phyloP scores from a whole-genome alignment of 352 stramenopile genomes.

The Pythium biforme region DNA sequence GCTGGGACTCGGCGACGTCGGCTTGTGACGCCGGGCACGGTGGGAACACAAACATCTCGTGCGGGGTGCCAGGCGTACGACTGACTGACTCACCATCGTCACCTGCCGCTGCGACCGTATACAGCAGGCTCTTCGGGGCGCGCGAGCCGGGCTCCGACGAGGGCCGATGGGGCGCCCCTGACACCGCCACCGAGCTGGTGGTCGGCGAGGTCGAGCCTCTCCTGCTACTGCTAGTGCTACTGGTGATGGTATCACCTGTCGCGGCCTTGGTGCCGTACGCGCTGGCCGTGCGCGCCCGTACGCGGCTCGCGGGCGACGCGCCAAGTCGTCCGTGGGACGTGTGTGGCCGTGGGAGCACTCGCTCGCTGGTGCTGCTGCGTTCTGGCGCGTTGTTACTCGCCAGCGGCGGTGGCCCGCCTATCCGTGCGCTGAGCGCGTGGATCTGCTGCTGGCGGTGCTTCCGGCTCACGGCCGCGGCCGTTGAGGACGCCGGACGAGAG shows the following conservation, averaged over 20 bases:
- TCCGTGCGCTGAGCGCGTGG: slow-evolving; percentile 17
- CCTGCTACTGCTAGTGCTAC: too few relatives aligned
- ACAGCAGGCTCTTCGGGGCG: slow-evolving; percentile 11
- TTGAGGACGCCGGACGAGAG: slow-evolving; percentile 37
- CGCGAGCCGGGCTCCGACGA: slow-evolving; percentile 10
- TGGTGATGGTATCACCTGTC: background rate
- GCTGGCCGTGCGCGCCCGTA: slow-evolving; percentile 1
- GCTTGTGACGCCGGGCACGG: background rate
- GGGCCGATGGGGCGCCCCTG: background rate
- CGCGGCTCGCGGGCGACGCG: background rate
- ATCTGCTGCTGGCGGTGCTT: slow-evolving; percentile 53
- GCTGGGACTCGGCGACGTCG: too few relatives aligned
- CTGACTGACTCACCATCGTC: background rate
- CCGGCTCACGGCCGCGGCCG: slow-evolving; percentile 30
- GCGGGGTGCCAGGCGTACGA: background rate
- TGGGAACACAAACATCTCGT: slow-evolving; percentile 16
- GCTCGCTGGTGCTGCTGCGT: background rate
- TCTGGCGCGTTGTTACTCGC: slow-evolving; percentile 22
- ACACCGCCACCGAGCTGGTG: background rate
- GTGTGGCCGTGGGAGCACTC: slow-evolving; percentile 18
- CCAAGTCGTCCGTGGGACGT: slow-evolving; percentile 22
- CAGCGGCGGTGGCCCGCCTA: background rate
- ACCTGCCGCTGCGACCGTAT: slow-evolving; percentile 4
- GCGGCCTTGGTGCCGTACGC: background rate
- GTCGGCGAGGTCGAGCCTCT: background rate